Percentiles rank a stretch among this genome's conserved stretches.
phyloP scores from a whole-genome alignment of 306 rosid genomes.

The Fragaria nilgerrensis region DNA sequence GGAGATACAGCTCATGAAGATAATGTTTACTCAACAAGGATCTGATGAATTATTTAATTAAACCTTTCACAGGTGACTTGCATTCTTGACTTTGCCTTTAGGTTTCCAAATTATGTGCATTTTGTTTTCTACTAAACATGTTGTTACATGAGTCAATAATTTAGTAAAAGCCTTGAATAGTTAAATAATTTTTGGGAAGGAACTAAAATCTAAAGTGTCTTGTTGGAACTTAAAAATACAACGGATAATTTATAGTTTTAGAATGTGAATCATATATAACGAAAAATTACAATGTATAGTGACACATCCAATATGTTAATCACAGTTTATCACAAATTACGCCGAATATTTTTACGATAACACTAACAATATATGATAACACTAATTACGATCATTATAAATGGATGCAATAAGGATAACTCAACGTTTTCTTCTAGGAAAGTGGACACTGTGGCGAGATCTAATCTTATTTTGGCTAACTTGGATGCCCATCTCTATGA shows the following conservation, averaged over 20 bases:
- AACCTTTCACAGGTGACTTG: neutral
- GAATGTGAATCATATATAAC: neutral
- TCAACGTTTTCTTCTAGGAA: accelerated
- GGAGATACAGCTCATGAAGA: neutral
- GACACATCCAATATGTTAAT: too few species aligned
- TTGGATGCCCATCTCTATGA: neutral
- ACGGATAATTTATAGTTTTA: neutral
- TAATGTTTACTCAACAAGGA: neutral
- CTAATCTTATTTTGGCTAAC: too few species aligned
- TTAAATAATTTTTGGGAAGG: neutral
- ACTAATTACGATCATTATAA: neutral
- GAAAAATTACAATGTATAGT: too few species aligned
- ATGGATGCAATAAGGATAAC: neutral
- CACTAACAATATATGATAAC: neutral
- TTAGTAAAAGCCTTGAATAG: neutral
- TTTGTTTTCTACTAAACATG: neutral
- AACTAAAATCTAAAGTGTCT: neutral
- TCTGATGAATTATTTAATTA: neutral
- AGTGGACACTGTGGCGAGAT: neutral
- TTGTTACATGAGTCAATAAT: neutral
- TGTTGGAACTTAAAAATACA: too few species aligned
- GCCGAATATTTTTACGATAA: too few species aligned
- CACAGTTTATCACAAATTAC: neutral
- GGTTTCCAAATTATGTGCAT: neutral
- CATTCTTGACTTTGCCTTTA: neutral